These are phyloP conservation scores for Hyaloscypha variabilis DNA, from an alignment of 495 filamentous ascomycete genomes.

Conservation along the genomic window DNA sequence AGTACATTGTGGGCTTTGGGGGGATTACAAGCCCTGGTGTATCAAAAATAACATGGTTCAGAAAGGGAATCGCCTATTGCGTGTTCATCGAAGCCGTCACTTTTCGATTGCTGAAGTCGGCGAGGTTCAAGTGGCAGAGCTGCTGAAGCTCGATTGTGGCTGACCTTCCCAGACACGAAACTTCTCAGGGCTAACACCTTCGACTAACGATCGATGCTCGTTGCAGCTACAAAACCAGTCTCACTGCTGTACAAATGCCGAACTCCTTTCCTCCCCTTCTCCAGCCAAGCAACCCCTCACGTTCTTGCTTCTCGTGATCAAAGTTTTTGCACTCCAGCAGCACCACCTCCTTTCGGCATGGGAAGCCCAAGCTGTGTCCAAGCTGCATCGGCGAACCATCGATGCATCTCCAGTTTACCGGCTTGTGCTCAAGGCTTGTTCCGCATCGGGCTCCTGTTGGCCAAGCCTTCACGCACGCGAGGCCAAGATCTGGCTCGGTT, in stretches of 20 bases:
- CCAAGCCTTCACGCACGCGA: no score
- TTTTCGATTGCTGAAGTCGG: no score
- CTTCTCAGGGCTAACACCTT: no score
- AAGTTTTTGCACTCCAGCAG: not conserved
- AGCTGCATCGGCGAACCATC: not conserved
- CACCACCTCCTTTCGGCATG: not conserved
- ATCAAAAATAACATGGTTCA: not conserved
- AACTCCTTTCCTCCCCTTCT: not conserved
- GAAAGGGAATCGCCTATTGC: no score
- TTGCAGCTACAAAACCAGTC: not conserved
- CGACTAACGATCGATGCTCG: no score
- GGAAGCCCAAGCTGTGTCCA: not conserved
- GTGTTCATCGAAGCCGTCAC: no score
- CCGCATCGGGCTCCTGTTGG: not conserved
- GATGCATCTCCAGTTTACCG: not conserved
- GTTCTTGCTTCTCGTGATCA: not conserved
- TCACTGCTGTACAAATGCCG: no score
- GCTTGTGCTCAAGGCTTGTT: not conserved
- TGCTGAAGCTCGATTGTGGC: no score
- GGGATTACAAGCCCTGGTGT: slow-evolving; percentile 1
- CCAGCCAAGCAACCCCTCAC: not conserved
- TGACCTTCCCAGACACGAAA: no score
- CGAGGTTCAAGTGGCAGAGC: no score
- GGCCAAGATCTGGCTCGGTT: not conserved
- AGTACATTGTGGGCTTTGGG: not conserved